Base-by-base conservation (phyloP, 148 eudicot genomes). In the Beta vulgaris region DNA sequence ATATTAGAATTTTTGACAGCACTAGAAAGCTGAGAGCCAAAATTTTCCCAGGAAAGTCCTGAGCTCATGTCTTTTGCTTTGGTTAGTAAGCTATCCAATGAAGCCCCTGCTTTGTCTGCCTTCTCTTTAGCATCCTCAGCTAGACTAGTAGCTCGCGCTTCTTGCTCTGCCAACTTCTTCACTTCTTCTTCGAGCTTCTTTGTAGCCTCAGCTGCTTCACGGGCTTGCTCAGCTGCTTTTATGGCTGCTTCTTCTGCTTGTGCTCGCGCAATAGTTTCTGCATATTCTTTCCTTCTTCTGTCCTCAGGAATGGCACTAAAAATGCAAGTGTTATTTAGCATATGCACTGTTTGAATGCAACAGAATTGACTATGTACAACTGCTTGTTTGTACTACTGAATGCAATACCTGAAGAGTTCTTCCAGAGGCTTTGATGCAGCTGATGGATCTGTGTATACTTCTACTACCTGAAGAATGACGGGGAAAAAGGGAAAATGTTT, bases 291-390 rank as follows among this genome's bases (percentile, higher is more conserved):
- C 83, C 99, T 86, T 85, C 99, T 85, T 51, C 88, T 88, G 66
- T 95, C 99, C 91, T 88, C 97, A n/a, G 99, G 98, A 73, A 95
- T 91, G 39, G 78, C 88, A 78, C 98, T 94, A 70, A 29, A 77
- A 57, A 49, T 3, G 31, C 34, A 32, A 39, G 6, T 48, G 29
- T 61, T 32, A n/a, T 25, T 29, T 51, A 31, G 49, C 48, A 32
- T 19, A 51, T 10, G 48, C 51, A 39, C 14, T 9, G 40, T 39
- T 23, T 46, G 3, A 23, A 55, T 39, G 19, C 62, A 53, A 53
- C 25, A 44, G 23, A 5, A 2, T 64, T 4, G 35, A 18, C 21
- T 9, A 4, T 40, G 34, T 29, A 57, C 19, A 28, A 43, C n/a
- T 46, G 46, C 37, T 21, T 28, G 1, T 40, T 61, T 63, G 2